phyloP scores from a whole-genome alignment of 129 eudicot species.

The Flaveria brownii region DNA sequence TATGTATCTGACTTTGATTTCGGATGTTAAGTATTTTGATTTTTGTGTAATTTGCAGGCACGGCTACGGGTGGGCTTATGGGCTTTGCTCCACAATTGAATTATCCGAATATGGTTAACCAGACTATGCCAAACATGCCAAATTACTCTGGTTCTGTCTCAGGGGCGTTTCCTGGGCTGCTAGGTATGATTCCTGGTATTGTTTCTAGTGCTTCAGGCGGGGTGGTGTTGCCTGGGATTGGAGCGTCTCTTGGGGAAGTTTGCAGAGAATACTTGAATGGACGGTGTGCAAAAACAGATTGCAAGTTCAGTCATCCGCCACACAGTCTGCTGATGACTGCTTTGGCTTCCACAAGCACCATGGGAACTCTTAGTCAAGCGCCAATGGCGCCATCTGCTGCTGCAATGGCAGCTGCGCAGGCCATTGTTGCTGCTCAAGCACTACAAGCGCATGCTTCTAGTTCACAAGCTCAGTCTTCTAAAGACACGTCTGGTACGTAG shows the following conservation, averaged over 20 bases:
- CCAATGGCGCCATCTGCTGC: slow-evolving; percentile 99
- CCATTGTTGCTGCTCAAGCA: slow-evolving; percentile 99
- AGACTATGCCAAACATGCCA: slow-evolving; percentile 99
- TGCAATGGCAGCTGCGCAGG: slow-evolving; percentile 99
- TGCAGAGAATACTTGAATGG: slow-evolving; percentile 88
- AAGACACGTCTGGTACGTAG: slow-evolving; percentile 54
- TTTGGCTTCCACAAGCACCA: slow-evolving; percentile 77
- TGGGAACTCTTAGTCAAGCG: slow-evolving; percentile 91
- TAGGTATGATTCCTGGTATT: slow-evolving; percentile 94
- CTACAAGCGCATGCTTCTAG: slow-evolving; percentile 95
- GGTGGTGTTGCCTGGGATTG: slow-evolving; percentile 89
- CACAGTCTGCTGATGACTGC: slow-evolving; percentile 90
- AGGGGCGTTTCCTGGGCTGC: slow-evolving; percentile 93
- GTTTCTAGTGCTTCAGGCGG: slow-evolving; percentile 91
- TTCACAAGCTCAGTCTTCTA: slow-evolving; percentile 63
- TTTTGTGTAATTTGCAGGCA: slow-evolving; percentile 43
- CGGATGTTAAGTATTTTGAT: slow-evolving; percentile 6
- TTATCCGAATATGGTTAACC: slow-evolving; percentile 74
- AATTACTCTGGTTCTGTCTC: slow-evolving; percentile 97
- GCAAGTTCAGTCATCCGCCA: slow-evolving; percentile 89
- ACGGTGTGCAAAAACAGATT: slow-evolving; percentile 74
- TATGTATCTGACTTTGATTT: neutral
- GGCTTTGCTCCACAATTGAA: slow-evolving; percentile 66
- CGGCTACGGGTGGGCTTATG: slow-evolving; percentile 68
- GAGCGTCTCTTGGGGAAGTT: slow-evolving; percentile 93